These are phyloP conservation scores for Talaromyces sp. DNA, from an alignment of 2,329 filamentous ascomycete genomes.

Conservation along the genomic window DNA sequence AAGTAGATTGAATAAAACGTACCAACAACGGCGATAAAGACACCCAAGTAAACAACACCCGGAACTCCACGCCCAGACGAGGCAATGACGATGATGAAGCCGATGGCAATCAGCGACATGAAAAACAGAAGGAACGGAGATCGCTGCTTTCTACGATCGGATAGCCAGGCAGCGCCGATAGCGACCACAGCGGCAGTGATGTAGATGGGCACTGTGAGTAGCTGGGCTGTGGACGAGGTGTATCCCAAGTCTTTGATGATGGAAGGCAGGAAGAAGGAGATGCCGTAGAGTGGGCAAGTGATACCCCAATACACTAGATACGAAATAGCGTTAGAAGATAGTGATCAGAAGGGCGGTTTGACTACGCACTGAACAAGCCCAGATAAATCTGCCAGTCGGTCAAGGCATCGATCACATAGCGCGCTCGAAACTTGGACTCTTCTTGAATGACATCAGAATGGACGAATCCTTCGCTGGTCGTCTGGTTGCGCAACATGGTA, in stretches of 20 bases:
- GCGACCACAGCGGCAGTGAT: conserved; percentile 40
- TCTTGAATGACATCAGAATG: conserved; percentile 25
- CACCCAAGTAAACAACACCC: conserved; percentile 49
- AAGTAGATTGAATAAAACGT: conserved; percentile 14
- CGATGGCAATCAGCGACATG: conserved; percentile 55
- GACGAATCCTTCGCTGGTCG: conserved; percentile 29
- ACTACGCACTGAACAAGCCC: conserved; percentile 37
- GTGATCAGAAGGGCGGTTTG: background rate
- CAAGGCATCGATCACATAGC: conserved; percentile 42
- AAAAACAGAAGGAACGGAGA: conserved; percentile 58
- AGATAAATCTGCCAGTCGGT: conserved; percentile 45
- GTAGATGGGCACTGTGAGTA: conserved; percentile 45
- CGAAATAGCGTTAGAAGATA: conserved; percentile 11
- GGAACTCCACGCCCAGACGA: conserved; percentile 36
- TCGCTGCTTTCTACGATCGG: conserved; percentile 55
- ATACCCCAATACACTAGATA: conserved; percentile 44
- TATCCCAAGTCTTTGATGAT: conserved; percentile 46
- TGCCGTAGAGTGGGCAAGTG: conserved; percentile 43
- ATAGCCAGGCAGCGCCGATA: conserved; percentile 53
- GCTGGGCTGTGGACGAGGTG: conserved; percentile 39
- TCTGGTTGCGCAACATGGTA: conserved; percentile 39
- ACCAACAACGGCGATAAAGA: conserved; percentile 50
- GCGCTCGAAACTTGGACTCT: conserved; percentile 33
- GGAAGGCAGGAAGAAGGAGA: conserved; percentile 42
- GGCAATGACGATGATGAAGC: conserved; percentile 55